Conservation (phyloP, 2,329 filamentous ascomycete genomes). For the Fusarium fracticaudum region DNA sequence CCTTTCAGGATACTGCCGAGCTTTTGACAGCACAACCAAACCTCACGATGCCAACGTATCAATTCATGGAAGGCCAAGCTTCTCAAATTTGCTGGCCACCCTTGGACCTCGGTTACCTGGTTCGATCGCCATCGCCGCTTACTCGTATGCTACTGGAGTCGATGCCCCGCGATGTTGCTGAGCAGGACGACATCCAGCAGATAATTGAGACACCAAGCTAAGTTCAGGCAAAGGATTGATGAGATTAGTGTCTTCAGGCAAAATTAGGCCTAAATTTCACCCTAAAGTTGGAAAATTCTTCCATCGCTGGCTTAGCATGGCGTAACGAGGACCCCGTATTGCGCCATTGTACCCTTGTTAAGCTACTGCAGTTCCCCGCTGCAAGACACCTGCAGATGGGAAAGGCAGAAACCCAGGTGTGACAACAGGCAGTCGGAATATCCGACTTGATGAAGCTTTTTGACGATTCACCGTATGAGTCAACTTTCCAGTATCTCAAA, state of each 20-base stretch:
- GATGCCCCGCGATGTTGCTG: conserved; percentile 34
- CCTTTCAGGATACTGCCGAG: conserved; percentile 25
- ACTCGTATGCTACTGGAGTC: conserved; percentile 42
- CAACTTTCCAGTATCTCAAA: neutral
- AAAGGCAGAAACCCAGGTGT: neutral
- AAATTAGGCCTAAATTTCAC: neutral
- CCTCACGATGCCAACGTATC: conserved; percentile 38
- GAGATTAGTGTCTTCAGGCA: neutral
- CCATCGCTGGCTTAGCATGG: conserved; percentile 11
- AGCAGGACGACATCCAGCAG: conserved; percentile 19
- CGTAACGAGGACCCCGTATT: conserved; percentile 20
- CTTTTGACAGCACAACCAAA: conserved; percentile 30
- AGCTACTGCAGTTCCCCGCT: neutral
- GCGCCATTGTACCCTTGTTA: conserved; percentile 30
- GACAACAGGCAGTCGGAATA: neutral
- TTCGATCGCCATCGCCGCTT: conserved; percentile 40
- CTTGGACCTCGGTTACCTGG: conserved; percentile 39
- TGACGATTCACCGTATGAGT: neutral
- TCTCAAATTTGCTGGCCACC: conserved; percentile 42
- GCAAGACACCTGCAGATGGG: neutral
- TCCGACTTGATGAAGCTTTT: neutral
- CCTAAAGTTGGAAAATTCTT: neutral
- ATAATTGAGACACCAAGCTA: conserved; percentile 10
- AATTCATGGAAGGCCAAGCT: conserved; percentile 42
- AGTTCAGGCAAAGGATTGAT: neutral